Conservation (phyloP, 2,329 filamentous ascomycete species). For the Plenodomus tracheiphilus region DNA sequence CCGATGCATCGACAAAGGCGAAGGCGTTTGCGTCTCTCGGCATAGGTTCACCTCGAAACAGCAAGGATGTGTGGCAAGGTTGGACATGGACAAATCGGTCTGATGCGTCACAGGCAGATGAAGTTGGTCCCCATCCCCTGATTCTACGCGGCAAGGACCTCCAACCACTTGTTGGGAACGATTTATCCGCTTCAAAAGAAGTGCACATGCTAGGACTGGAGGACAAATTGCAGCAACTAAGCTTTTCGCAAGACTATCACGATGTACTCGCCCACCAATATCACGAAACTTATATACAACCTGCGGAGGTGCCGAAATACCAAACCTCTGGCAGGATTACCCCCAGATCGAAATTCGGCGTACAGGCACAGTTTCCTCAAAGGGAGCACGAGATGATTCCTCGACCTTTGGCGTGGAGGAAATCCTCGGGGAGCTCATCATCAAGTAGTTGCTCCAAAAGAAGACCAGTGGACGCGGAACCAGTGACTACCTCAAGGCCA, state of each 20-base stretch:
- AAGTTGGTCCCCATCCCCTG: neutral
- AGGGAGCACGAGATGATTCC: constrained; percentile 1
- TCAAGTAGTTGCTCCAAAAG: constrained; percentile 4
- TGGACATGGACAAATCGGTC: constrained; percentile 1
- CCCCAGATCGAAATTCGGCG: too few relatives aligned
- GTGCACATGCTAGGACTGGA: constrained; percentile 22
- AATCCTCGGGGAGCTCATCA: constrained; percentile 5
- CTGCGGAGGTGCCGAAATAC: neutral
- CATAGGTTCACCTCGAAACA: constrained; percentile 14
- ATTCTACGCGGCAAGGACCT: constrained; percentile 16
- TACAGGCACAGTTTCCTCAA: neutral
- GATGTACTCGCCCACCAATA: constrained; percentile 29
- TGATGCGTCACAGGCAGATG: neutral
- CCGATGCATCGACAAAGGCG: constrained; percentile 21
- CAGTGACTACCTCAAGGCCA: neutral
- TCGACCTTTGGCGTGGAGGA: constrained; percentile 26
- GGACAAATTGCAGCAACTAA: constrained; percentile 25
- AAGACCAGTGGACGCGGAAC: neutral
- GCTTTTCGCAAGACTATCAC: constrained; percentile 38
- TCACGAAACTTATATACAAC: constrained; percentile 9
- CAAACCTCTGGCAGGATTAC: neutral
- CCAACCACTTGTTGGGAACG: constrained; percentile 14
- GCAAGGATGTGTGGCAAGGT: constrained; percentile 4
- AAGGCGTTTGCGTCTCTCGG: constrained; percentile 28
- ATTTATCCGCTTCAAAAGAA: constrained; percentile 15